phyloP scores from a whole-genome alignment of 2,329 filamentous ascomycete genomes.

The Rasamsonia emersonii region DNA sequence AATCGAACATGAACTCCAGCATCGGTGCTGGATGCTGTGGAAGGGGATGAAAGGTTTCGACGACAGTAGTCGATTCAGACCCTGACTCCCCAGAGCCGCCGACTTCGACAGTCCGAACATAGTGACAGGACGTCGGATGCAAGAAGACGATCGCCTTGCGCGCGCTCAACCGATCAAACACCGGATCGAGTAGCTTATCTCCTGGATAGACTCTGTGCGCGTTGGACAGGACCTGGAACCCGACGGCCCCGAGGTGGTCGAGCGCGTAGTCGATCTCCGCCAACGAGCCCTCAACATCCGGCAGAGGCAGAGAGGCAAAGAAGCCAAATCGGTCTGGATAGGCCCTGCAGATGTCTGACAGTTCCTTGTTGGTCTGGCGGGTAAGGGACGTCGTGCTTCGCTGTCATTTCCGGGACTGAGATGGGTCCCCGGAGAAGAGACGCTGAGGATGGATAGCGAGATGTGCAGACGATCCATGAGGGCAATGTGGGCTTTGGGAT shows the following conservation, averaged over 20 bases:
- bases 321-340: constrained; percentile 38
- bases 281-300: constrained; percentile 40
- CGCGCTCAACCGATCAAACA: constrained; percentile 43
- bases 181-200: constrained; percentile 33
- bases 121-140: constrained; percentile 43
- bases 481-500: constrained; percentile 35
- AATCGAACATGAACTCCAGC: constrained; percentile 22
- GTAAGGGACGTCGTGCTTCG: constrained; percentile 30
- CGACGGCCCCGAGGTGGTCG: constrained; percentile 39
- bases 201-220: constrained; percentile 46
- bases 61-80: no score
- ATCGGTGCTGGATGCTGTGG: constrained; percentile 14
- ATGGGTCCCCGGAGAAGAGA: constrained; percentile 46
- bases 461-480: constrained; percentile 46
- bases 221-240: constrained; percentile 46
- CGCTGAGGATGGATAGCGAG: constrained; percentile 45
- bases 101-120: constrained; percentile 12
- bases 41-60: constrained; percentile 10
- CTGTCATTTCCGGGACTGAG: constrained; percentile 32
- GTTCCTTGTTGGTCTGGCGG: constrained; percentile 26
- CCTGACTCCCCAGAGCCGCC: constrained; percentile 5
- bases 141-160: constrained; percentile 44
- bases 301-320: constrained; percentile 47
- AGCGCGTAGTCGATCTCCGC: constrained; percentile 40
- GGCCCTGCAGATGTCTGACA: constrained; percentile 16